Base-by-base conservation (phyloP, 768 basidiomycete genomes). In the Suillus lakei region DNA sequence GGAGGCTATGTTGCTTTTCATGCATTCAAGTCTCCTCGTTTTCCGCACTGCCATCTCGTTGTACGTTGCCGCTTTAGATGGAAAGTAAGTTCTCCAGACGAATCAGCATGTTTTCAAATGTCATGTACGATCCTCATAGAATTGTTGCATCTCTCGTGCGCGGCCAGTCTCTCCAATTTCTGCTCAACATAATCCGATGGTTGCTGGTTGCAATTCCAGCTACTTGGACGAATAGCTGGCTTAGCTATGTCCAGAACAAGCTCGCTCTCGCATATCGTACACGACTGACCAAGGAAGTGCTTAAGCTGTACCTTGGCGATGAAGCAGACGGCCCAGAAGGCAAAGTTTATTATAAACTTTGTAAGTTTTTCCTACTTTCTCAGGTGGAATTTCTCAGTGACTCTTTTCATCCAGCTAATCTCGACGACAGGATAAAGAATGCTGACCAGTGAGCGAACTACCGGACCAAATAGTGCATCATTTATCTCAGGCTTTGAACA, bases 401-500 rank as follows among this genome's bases (percentile, higher is more conserved):
- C 48, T 68, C 2, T 64, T 21, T 23, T 30, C 54, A n/a, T 62
- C 28, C 71, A 94, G 95, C 93, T 51, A 98, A 98, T 75, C 79
- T 99, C 70, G 96, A 98, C 73, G 97, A 98, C 74, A 84, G 97
- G 59, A 95, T 98, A 59, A 95, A 95, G 82, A 98, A 98, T 70
- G 91, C 94, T 18, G 96, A 98, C 75, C 95, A 98, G 91, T 92
- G 63, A 70, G 85, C 73, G 10, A 41, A 26, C 7, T n/a, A n/a
- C 43, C 39, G 2, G 21, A 46, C 16, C 43, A 48, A 48, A 34
- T 50, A 5, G n/a, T 21, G 18, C 53, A 36, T 16, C 32, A 3
- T 30, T 48, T 21, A 36, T 39, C 34, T 30, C 50, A 39, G 51
- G 32, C 41, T 46, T 34, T 8, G 1, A 30, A 59, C 71, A 95